Evolutionary conservation across 176 grass and related monocot species (phyloP), one percentile per base, ranked within the genome.

Genomic region (Thalia dealbata): DNA sequence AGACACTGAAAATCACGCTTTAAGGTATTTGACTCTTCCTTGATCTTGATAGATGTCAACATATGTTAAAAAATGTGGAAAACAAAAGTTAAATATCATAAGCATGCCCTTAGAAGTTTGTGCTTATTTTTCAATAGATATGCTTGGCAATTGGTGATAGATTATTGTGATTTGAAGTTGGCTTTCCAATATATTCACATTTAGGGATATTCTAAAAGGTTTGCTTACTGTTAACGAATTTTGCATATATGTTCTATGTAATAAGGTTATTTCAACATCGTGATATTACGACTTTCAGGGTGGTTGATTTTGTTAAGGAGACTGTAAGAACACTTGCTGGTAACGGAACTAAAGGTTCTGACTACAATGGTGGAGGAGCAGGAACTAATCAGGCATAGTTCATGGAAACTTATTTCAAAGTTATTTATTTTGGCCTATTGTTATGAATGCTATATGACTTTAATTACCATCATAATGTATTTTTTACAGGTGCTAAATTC

Each of bases 1-100:
- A 75, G 93, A 96, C 73, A 96, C 93, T 67, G 93, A 96, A 84
- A 96, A 96, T 70, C 93, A 96, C 58, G 89, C 92, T 32, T 78
- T 96, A 50, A 83, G 92, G 92, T 96, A 67, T 91, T 58, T 80
- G 8, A 30, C 19, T 21, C 1, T 21, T 30, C 11, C 19, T 10
- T 42, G 13, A 52, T 65, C 29, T 35, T 65, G 12, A 65, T 64
- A 58, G 4, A n/a, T n/a, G 19, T 58, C 22, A n/a, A 58, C 16
- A 7, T 58, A n/a, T n/a, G 16, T 58, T 19, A 7, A 14, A 18
- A n/a, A 0, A n/a, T 58, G 19, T 58, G 15, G 19, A 56, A 58
- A 58, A 9, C 32, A 58, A 58, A 1, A 22, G 54, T 23, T n/a
- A 8, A n/a, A 2, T 56, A 7, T 8, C 32, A 38, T 38, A 38